Evolutionary conservation across 108 stramenopile genomes (phyloP), one percentile per base, ranked within the genome.

Genomic region (Nitzschia sp.): DNA sequence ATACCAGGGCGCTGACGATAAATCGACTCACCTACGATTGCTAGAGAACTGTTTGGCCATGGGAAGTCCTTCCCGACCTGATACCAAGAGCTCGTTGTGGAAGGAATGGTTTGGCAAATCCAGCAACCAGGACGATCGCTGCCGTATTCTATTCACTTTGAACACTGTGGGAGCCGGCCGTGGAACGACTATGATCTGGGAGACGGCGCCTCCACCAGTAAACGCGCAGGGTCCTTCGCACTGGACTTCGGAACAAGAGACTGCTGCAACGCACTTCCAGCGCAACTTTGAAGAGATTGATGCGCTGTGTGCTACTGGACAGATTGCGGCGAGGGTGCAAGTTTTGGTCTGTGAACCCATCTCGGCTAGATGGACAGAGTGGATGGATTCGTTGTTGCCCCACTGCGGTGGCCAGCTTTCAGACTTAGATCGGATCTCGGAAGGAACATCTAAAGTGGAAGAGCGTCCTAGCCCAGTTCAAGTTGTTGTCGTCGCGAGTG

Each of bases 211-310:
- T 15, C 90, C 90, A 21, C 58, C 81, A 0, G 32, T 57, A 2
- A 61, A 87, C 66, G 75, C 82, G 22, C 77, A 86, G 21, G 84
- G 80, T 21, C 88, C 89, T 33, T 47, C 71, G 9, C 82, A 75
- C n/a, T 93, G 92, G 92, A 85, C 74, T 21, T 87, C 85, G 17
- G 92, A 93, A 58, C 92, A 93, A 74, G 89, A 90, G 54, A 87
- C 92, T 6, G 89, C 92, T 13, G 89, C 87, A 9, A 87, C 86
- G 0, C 92, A 93, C 69, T 66, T 93, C 16, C 80, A 87, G 62
- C 78, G 92, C 15, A 88, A 93, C 52, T 72, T 93, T 35, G 66
- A 89, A 72, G 92, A 93, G 53, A 89, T 93, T 60, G 82, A 93
- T 76, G 78, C 82, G 63, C 89, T 93, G 92, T 93, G 92, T 54